These are phyloP conservation scores for Arthrobotrys iridis DNA, from an alignment of 2,329 filamentous ascomycete species.

Conservation along the genomic window DNA sequence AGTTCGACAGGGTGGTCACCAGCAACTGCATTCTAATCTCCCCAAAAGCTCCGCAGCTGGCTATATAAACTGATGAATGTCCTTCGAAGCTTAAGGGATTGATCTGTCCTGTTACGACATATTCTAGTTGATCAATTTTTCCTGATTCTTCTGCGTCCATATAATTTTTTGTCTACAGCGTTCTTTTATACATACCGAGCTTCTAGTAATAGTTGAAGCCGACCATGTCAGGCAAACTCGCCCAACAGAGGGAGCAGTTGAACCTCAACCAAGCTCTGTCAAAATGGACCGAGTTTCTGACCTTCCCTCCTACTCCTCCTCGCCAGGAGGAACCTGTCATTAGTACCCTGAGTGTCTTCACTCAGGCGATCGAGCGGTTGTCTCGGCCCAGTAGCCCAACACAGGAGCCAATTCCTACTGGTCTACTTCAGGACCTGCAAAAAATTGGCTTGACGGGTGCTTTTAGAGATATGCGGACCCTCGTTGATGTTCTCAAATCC, in stretches of 20 bases:
- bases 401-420: conserved; percentile 46
- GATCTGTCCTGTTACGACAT: background rate
- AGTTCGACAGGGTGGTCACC: background rate
- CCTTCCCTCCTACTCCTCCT: conserved; percentile 41
- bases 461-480: conserved; percentile 44
- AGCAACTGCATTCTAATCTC: background rate
- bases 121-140: background rate
- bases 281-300: conserved; percentile 45
- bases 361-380: conserved; percentile 30
- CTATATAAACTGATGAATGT: conserved; percentile 29
- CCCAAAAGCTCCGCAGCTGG: background rate
- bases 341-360: conserved; percentile 28
- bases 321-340: background rate
- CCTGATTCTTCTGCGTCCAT: background rate
- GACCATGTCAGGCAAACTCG: conserved; percentile 35
- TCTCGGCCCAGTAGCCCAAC: conserved; percentile 51
- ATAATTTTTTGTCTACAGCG: background rate
- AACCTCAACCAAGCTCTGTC: conserved; percentile 45
- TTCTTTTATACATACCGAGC: background rate
- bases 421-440: conserved; percentile 42
- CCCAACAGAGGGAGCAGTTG: conserved; percentile 44
- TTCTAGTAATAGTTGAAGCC: background rate
- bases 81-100: background rate
- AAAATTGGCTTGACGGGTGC: conserved; percentile 47
- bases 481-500: conserved; percentile 47